Evolutionary conservation across 2,329 filamentous ascomycete species (phyloP).

Genomic region (Nigrospora osmanthi): DNA sequence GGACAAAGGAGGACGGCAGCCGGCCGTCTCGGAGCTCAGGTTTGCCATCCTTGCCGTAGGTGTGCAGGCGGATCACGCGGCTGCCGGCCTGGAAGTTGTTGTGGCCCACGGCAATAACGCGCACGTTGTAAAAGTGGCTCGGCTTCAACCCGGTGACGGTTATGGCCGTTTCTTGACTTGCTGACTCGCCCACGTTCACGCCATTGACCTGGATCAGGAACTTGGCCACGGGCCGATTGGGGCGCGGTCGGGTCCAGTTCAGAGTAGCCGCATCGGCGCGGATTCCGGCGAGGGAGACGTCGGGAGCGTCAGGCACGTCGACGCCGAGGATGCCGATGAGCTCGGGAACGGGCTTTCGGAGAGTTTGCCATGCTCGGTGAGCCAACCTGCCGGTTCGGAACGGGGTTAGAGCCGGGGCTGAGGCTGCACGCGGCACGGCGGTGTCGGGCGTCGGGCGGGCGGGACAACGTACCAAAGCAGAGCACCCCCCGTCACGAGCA

Average conservation of each 20-base stretch:
- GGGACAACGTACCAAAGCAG: conserved; percentile 41
- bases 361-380: conserved; percentile 78
- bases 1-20: conserved; percentile 46
- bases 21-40: conserved; percentile 51
- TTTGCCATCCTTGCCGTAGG: conserved; percentile 57
- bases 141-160: conserved; percentile 83
- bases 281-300: conserved; percentile 86
- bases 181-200: conserved; percentile 82
- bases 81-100: conserved; percentile 92
- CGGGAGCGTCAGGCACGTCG: conserved; percentile 84
- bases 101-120: conserved; percentile 83
- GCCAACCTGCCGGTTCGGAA: conserved; percentile 53
- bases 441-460: not conserved
- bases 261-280: conserved; percentile 80
- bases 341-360: conserved; percentile 84
- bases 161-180: conserved; percentile 75
- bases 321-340: conserved; percentile 87
- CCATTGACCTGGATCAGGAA: conserved; percentile 93
- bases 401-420: conserved; percentile 7
- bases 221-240: conserved; percentile 65
- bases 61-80: conserved; percentile 74
- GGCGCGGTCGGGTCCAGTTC: conserved; percentile 74
- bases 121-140: conserved; percentile 84
- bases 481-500: conserved; percentile 46
- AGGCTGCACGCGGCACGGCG: not conserved